These are phyloP conservation scores for Haplosporangium sp. DNA, from an alignment of 371 early-diverging fungal species.

Conservation along the genomic window DNA sequence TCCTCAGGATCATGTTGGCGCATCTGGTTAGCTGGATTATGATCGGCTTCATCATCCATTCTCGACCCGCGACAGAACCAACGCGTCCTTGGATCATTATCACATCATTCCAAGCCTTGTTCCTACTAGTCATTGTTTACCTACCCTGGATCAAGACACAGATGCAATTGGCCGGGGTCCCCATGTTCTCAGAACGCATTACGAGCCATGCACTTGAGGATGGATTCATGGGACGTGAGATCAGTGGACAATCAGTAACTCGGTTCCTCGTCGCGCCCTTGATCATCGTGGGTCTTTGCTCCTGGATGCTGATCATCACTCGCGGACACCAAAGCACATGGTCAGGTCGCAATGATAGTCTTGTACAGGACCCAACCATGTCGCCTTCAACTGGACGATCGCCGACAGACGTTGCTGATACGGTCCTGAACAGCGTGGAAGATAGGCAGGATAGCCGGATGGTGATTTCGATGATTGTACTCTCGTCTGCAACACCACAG, in stretches of 20 bases:
- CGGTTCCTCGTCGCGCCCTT: conserved; percentile 62
- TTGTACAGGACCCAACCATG: conserved; percentile 48
- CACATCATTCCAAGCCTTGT: conserved; percentile 56
- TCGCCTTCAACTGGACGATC: conserved; percentile 53
- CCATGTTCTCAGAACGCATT: conserved; percentile 54
- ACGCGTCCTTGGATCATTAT: conserved; percentile 56
- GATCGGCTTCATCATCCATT: conserved; percentile 28
- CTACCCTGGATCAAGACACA: conserved; percentile 56
- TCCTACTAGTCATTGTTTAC: conserved; percentile 57
- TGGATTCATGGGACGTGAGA: conserved; percentile 58
- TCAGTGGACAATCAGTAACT: conserved; percentile 60
- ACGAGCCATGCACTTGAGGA: conserved; percentile 57
- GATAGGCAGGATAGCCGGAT: conserved; percentile 28
- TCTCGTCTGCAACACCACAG: conserved; percentile 69
- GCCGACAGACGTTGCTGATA: conserved; percentile 41
- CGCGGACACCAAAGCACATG: conserved; percentile 18
- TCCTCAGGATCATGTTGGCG: conserved; percentile 39
- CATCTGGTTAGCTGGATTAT: conserved; percentile 43
- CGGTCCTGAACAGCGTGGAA: conserved; percentile 23
- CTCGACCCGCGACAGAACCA: conserved; percentile 46
- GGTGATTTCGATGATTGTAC: conserved; percentile 60
- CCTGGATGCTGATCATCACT: conserved; percentile 56
- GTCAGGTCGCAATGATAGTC: conserved; percentile 3
- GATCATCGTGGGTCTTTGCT: conserved; percentile 55
- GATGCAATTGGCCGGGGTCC: conserved; percentile 58